These are phyloP conservation scores for Chytriomyces confervae DNA, from an alignment of 192 early-diverging fungal genomes.

Conservation along the genomic window DNA sequence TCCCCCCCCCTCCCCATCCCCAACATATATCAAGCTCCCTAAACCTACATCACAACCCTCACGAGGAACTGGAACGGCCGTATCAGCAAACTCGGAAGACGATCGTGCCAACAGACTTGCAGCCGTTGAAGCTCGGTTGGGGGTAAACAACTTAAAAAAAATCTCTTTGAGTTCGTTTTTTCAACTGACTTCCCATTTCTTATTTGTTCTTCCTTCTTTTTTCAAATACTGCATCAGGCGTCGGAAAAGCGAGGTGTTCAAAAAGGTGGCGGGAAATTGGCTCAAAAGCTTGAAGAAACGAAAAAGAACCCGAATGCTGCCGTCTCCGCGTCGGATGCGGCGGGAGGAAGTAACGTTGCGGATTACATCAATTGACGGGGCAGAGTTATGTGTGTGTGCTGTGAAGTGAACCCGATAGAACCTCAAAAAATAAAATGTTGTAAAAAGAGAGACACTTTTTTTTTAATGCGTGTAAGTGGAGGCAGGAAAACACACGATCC, in stretches of 20 bases:
- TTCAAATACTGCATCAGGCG: constrained; percentile 2
- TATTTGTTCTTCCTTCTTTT: no score
- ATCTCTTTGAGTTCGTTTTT: background rate
- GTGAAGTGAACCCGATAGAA: background rate
- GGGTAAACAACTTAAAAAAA: background rate
- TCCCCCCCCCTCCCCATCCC: no score
- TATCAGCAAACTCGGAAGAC: constrained; percentile 18
- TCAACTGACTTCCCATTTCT: no score
- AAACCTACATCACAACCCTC: no score
- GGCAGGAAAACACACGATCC: no score
- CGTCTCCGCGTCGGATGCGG: background rate
- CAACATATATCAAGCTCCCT: background rate
- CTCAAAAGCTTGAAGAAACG: constrained; percentile 32
- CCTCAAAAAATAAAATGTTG: background rate
- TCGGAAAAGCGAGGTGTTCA: constrained; percentile 34
- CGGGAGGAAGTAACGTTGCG: background rate
- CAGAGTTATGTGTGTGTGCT: background rate
- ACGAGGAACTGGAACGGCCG: no score
- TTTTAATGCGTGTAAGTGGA: no score
- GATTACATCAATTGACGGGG: background rate
- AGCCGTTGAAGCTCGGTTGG: constrained; percentile 36
- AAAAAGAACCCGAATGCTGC: background rate
- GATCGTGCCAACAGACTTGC: constrained; percentile 28
- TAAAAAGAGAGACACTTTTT: no score
- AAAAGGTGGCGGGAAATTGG: constrained; percentile 38